phyloP scores from a whole-genome alignment of 1,284 basidiomycete genomes.

The Fistulinella cinereoalba region DNA sequence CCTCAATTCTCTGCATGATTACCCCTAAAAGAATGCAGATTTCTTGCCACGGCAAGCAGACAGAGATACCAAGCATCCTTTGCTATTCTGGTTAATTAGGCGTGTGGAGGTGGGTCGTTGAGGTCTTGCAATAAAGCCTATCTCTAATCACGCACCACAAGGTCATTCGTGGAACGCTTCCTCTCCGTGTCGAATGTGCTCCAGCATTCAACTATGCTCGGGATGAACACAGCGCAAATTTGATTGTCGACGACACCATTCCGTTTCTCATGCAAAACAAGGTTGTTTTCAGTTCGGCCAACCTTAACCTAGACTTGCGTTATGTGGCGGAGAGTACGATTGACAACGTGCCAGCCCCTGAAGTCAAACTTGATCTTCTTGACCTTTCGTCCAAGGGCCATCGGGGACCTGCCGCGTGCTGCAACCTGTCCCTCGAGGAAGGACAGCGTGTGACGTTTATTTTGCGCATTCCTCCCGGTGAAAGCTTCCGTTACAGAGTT shows the following conservation, averaged over 20 bases:
- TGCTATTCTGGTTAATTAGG: conserved; percentile 85
- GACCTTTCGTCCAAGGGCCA: conserved; percentile 68
- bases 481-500: conserved; percentile 8
- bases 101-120: conserved; percentile 64
- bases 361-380: conserved; percentile 53
- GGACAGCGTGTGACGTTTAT: conserved; percentile 87
- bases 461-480: conserved; percentile 59
- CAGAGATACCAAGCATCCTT: conserved; percentile 48
- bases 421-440: conserved; percentile 64
- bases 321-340: conserved; percentile 60
- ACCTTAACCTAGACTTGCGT: conserved; percentile 71
- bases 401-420: conserved; percentile 53
- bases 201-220: conserved; percentile 93
- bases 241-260: conserved; percentile 48
- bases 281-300: conserved; percentile 61
- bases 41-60: conserved; percentile 69
- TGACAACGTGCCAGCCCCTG: conserved; percentile 48
- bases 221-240: conserved; percentile 61
- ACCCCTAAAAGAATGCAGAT: conserved; percentile 42
- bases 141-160: conserved; percentile 19
- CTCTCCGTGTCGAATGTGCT: conserved; percentile 80
- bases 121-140: not conserved
- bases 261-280: conserved; percentile 46
- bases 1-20: not conserved
- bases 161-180: conserved; percentile 76